phyloP scores from a whole-genome alignment of 495 filamentous ascomycete species.

The Emericellopsis terricola region DNA sequence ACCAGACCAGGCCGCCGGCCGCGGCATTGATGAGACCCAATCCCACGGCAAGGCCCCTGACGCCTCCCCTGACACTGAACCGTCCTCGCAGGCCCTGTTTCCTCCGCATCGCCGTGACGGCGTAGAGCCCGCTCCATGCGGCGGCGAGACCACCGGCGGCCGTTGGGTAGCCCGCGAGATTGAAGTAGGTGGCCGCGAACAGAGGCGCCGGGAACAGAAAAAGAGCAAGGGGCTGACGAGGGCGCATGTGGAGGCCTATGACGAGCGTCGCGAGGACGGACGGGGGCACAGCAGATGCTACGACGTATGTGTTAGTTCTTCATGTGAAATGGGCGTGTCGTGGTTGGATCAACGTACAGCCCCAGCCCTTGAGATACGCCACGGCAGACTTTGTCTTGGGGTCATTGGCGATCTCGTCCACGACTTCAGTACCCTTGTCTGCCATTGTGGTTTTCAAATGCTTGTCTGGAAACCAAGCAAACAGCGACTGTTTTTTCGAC shows the following conservation, averaged over 20 bases:
- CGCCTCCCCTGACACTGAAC: constrained; percentile 48
- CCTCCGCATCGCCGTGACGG: constrained; percentile 54
- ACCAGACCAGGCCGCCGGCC: constrained; percentile 55
- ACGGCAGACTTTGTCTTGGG: background rate
- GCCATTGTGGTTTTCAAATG: too few relatives aligned
- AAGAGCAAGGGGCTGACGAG: constrained; percentile 57
- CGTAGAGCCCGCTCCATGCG: constrained; percentile 74
- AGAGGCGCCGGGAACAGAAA: constrained; percentile 59
- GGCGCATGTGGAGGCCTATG: constrained; percentile 56
- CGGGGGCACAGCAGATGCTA: constrained; percentile 66
- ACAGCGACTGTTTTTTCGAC: too few relatives aligned
- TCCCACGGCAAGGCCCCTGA: constrained; percentile 54
- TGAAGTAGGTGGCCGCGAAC: constrained; percentile 75
- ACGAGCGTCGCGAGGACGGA: constrained; percentile 65
- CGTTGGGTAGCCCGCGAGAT: constrained; percentile 55
- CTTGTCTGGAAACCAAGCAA: too few relatives aligned
- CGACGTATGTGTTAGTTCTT: background rate
- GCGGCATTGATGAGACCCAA: constrained; percentile 51
- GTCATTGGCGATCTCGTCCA: too few relatives aligned
- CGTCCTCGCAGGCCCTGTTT: constrained; percentile 37
- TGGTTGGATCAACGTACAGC: background rate
- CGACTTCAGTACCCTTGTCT: too few relatives aligned
- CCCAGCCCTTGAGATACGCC: background rate
- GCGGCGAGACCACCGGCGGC: constrained; percentile 73
- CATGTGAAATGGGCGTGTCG: too few relatives aligned